phyloP scores from a whole-genome alignment of 495 filamentous ascomycete species.

The Penicillium canariense region DNA sequence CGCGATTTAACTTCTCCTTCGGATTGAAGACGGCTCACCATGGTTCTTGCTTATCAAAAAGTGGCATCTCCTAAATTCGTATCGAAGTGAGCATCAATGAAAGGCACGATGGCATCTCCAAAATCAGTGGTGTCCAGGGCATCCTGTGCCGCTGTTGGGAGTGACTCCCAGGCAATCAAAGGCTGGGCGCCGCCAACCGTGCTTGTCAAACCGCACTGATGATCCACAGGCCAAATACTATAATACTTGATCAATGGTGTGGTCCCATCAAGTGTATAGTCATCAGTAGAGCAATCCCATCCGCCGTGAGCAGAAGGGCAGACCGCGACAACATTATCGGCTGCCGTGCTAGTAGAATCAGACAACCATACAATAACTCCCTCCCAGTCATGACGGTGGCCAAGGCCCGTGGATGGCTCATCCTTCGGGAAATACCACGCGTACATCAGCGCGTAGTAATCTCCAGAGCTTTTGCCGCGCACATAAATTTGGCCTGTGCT shows the following conservation, averaged over 20 bases:
- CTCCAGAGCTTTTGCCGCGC: constrained; percentile 26
- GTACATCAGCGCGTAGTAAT: constrained; percentile 52
- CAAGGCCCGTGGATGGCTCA: constrained; percentile 37
- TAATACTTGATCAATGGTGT: constrained; percentile 47
- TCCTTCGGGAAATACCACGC: constrained; percentile 55
- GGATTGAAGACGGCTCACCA: too few relatives aligned
- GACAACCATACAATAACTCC: constrained; percentile 50
- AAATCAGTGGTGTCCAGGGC: constrained; percentile 26
- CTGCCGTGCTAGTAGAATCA: constrained; percentile 29
- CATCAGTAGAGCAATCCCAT: constrained; percentile 47
- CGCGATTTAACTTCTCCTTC: too few relatives aligned
- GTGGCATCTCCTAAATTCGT: constrained; percentile 20
- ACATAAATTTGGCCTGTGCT: constrained; percentile 53
- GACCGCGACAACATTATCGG: constrained; percentile 48
- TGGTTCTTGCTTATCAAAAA: constrained; percentile 15
- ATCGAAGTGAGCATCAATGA: constrained; percentile 18
- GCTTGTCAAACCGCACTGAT: constrained; percentile 42
- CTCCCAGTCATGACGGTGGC: constrained; percentile 54
- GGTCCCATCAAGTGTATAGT: constrained; percentile 36
- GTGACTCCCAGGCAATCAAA: constrained; percentile 53
- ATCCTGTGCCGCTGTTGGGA: constrained; percentile 29
- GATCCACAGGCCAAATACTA: constrained; percentile 49
- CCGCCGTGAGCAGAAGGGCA: constrained; percentile 51
- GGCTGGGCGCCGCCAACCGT: constrained; percentile 51
- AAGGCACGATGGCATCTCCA: constrained; percentile 21